Evolutionary conservation across 306 rosid species (phyloP).

Genomic region (Cyamopsis tetragonoloba): DNA sequence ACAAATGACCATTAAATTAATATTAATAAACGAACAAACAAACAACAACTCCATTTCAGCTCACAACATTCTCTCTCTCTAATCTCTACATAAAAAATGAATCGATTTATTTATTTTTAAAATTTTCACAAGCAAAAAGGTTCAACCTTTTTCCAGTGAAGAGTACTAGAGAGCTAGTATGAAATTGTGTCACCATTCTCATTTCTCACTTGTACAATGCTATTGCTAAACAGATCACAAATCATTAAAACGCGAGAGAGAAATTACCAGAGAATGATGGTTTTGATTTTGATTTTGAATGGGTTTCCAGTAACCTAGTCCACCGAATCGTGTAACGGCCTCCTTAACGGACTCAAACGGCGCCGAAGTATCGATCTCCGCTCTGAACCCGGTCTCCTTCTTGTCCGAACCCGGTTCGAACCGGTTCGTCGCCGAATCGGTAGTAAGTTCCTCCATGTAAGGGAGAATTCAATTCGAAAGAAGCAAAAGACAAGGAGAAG

Average conservation of each 20-base stretch:
- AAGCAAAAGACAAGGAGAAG: background rate
- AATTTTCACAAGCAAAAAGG: background rate
- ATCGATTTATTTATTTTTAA: background rate
- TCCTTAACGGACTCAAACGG: constrained; percentile 90
- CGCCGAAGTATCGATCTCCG: constrained; percentile 86
- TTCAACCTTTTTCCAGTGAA: background rate
- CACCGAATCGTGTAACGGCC: constrained; percentile 75
- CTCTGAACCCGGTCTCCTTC: constrained; percentile 21
- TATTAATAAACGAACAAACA: background rate
- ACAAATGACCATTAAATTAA: background rate
- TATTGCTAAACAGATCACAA: background rate
- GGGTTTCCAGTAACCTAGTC: constrained; percentile 81
- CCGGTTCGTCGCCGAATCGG: background rate
- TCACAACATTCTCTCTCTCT: background rate
- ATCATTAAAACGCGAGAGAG: background rate
- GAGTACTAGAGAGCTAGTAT: no score
- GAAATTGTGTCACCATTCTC: background rate
- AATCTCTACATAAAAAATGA: no score
- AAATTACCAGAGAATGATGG: constrained; percentile 39
- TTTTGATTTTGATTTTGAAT: background rate
- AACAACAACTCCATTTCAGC: background rate
- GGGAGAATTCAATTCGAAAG: background rate
- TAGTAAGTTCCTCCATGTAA: background rate
- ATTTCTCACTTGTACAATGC: no score
- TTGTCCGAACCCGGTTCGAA: background rate